phyloP scores from a whole-genome alignment of 192 early-diverging fungal genomes.

The Linnemannia exigua region DNA sequence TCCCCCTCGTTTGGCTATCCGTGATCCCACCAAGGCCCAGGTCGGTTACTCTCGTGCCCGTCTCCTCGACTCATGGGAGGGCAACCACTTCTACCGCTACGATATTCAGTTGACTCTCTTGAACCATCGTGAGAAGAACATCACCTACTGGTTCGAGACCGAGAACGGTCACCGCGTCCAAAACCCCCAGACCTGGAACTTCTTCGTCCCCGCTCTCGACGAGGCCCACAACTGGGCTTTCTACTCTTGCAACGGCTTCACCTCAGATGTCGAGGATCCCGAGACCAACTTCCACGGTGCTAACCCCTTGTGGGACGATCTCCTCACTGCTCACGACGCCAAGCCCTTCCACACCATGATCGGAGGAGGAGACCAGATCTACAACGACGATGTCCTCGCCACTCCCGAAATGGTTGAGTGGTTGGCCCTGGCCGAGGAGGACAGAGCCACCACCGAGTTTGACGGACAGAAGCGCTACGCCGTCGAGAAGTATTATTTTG shows the following conservation, averaged over 20 bases:
- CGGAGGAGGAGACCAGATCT: conserved; percentile 84
- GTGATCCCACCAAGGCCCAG: conserved; percentile 47
- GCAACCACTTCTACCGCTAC: conserved; percentile 55
- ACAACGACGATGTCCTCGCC: conserved; percentile 69
- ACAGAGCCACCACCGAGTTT: conserved; percentile 31
- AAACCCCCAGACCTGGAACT: conserved; percentile 56
- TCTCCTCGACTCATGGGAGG: conserved; percentile 44
- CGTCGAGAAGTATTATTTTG: conserved; percentile 75
- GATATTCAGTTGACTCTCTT: conserved; percentile 50
- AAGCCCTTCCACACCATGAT: conserved; percentile 80
- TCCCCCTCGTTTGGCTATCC: conserved; percentile 38
- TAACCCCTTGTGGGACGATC: conserved; percentile 78
- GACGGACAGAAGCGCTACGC: conserved; percentile 36
- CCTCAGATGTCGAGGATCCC: conserved; percentile 67
- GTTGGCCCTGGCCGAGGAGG: conserved; percentile 28
- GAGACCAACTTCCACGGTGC: conserved; percentile 61
- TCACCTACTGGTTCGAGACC: conserved; percentile 57
- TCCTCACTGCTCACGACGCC: conserved; percentile 68
- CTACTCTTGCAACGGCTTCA: conserved; percentile 83
- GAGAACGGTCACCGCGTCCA: conserved; percentile 42
- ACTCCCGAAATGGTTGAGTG: conserved; percentile 38
- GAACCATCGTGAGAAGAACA: conserved; percentile 52
- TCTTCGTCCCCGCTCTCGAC: conserved; percentile 59
- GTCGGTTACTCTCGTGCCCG: conserved; percentile 31
- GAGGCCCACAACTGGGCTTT: conserved; percentile 76